A percentile compares a stretch with the other conserved stretches of the same genome.
phyloP scores from a whole-genome alignment of 2,329 filamentous ascomycete species.

The Pseudocercospora cruenta region DNA sequence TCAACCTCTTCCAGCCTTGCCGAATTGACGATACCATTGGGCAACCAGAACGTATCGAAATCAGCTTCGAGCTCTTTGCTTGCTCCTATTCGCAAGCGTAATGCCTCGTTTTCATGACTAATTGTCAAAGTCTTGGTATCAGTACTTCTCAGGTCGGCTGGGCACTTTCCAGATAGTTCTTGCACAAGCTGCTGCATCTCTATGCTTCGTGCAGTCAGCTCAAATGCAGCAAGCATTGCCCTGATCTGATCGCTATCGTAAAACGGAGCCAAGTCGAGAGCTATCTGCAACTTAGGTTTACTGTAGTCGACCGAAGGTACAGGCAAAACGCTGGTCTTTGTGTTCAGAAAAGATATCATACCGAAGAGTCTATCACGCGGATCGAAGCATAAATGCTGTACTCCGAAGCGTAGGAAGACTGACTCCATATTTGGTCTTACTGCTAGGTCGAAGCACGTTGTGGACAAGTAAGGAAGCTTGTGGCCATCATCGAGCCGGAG shows the following conservation, averaged over 20 bases:
- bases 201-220: background rate
- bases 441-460: background rate
- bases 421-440: background rate
- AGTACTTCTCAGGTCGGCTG: background rate
- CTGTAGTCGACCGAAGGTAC: background rate
- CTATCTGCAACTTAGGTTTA: background rate
- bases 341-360: background rate
- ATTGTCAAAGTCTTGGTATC: background rate
- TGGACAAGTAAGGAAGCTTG: background rate
- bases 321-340: background rate
- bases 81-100: background rate
- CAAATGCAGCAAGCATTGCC: background rate
- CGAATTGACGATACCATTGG: background rate
- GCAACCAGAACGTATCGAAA: background rate
- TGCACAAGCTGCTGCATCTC: background rate
- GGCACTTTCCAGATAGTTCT: background rate
- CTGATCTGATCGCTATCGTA: background rate
- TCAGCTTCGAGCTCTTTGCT: background rate
- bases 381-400: background rate
- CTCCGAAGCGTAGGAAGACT: background rate
- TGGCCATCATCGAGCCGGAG: background rate
- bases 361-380: background rate
- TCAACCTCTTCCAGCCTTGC: background rate
- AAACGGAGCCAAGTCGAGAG: background rate
- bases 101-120: background rate